Percentiles rank a stretch among this genome's conserved stretches.
These are phyloP conservation scores for Ophiocordyceps unilateralis DNA, from an alignment of 2,329 filamentous ascomycete genomes.

Conservation along the genomic window DNA sequence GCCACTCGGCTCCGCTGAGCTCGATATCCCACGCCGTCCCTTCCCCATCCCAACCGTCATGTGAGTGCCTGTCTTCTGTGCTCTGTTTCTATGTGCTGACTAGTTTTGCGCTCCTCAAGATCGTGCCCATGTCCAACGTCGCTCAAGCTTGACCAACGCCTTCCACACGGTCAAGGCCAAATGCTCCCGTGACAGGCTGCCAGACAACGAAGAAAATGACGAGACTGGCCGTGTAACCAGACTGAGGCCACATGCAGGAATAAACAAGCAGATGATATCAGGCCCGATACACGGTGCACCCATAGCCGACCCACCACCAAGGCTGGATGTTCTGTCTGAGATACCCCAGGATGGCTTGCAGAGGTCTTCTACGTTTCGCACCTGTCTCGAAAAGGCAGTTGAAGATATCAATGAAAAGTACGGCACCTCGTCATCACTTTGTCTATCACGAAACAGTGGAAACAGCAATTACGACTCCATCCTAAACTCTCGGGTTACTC, in stretches of 20 bases:
- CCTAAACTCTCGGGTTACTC: neutral
- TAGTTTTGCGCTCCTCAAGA: neutral
- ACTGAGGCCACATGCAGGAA: neutral
- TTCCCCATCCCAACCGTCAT: neutral
- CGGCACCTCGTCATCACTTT: conserved; percentile 3
- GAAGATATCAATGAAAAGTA: conserved; percentile 13
- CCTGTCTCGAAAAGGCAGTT: conserved; percentile 12
- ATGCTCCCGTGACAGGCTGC: conserved; percentile 9
- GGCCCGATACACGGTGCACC: neutral
- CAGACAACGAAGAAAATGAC: conserved; percentile 1
- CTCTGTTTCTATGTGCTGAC: neutral
- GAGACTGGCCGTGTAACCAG: neutral
- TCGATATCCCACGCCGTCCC: neutral
- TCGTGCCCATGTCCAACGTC: conserved; percentile 4
- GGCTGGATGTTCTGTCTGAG: conserved; percentile 12
- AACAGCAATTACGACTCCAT: neutral
- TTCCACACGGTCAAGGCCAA: conserved; percentile 12
- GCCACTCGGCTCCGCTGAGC: neutral
- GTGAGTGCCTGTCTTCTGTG: neutral
- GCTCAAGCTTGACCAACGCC: conserved; percentile 12
- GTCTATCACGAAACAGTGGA: conserved; percentile 1
- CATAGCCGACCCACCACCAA: conserved; percentile 7
- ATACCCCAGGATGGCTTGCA: conserved; percentile 8
- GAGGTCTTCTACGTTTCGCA: conserved; percentile 12
- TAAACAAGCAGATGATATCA: conserved; percentile 1